Base-by-base conservation (phyloP, 139 green algal genomes). In the Picochlorum sp. region DNA sequence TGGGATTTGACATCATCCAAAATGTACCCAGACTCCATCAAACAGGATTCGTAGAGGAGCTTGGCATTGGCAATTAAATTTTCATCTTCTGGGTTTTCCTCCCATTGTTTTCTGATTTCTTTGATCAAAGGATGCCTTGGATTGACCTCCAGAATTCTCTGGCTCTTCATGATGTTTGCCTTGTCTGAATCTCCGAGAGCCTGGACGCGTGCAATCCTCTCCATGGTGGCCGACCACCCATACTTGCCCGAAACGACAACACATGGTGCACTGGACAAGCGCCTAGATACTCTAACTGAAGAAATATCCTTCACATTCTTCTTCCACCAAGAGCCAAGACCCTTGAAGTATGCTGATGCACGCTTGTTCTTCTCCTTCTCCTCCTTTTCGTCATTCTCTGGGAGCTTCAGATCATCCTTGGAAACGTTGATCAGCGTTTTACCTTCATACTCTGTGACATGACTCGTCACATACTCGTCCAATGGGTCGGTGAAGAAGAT, bases 161-260 rank as follows among this genome's bases (percentile, higher is more conserved):
- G 68, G 1, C 70, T 70, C 5, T 66, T 68, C 74, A 83, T 80
- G 15, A 47, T 74, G 24, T 66, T 59, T 55, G 68, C 65, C 6
- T 41, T 54, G 28, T 71, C 47, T 18, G 30, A 13, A 62, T 72
- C 69, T 38, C 45, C 59, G 45, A 78, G 37, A n/a, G 71, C 70
- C 58, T 80, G 64, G 70, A n/a, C 52, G 57, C 28, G 82, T 82
- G 95, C 95, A 81, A 99, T 97, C 60, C 86, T 82, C 83, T 97
- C 89, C 93, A 98, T 98, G 80, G 97, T 96, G 57, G 93, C 93
- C 10, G 71, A 86, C 81, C 91, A 96, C 23, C 94, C 94, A 67
- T 94, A 98, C 77, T 97, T 96, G 77, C 69, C 79, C 6, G 88
- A 85, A 5, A 97, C 88, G 4, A 99, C 90, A 2, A 97, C 83